Base-by-base conservation (phyloP, 2,329 filamentous ascomycete species). In the Neoascochyta sp. region DNA sequence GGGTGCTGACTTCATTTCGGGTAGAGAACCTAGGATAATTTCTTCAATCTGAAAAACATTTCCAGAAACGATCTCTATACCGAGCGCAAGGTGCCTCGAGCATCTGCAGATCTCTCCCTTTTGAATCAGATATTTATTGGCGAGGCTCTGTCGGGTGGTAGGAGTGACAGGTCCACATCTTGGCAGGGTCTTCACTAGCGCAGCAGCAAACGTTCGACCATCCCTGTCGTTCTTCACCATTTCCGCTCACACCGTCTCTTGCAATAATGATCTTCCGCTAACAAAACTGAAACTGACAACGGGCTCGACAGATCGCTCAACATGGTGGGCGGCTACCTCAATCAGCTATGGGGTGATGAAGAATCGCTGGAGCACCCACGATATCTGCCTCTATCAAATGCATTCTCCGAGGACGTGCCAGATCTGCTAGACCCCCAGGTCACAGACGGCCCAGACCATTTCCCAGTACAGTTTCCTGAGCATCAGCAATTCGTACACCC, bases 291-390 rank as follows among this genome's bases (percentile, higher is more conserved):
- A 20, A 39, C 42, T 44, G 37, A 46, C 24, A 23, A 26, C 32
- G 15, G 24, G 28, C 27, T 31, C 26, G 22, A n/a, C 16, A 27
- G 11, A 10, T 26, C 26, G 16, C 37, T 15, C 31, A 40, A 11
- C 15, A 60, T 60, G 55, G 36, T 41, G 23, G 39, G 47, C 32
- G 35, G 37, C 19, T 52, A 42, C 24, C 45, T 44, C 9, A 37
- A 47, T 25, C 42, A 45, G 24, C 32, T 33, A 17, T 56, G 52
- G 52, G 41, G 43, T 15, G 30, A 29, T 19, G 45, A 29, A 18
- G 40, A 45, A 29, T 29, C 37, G 16, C 35, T 41, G 22, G 40
- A 39, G 22, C 28, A 36, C 22, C 43, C 44, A 22, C 50, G 37
- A 17, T 52, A 48, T 29, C 22, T 47, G 10, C 51, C 52, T 16